Percentiles rank a stretch among this genome's conserved stretches.
phyloP scores from a whole-genome alignment of 192 early-diverging fungal species.

The Funneliformis geosporum region DNA sequence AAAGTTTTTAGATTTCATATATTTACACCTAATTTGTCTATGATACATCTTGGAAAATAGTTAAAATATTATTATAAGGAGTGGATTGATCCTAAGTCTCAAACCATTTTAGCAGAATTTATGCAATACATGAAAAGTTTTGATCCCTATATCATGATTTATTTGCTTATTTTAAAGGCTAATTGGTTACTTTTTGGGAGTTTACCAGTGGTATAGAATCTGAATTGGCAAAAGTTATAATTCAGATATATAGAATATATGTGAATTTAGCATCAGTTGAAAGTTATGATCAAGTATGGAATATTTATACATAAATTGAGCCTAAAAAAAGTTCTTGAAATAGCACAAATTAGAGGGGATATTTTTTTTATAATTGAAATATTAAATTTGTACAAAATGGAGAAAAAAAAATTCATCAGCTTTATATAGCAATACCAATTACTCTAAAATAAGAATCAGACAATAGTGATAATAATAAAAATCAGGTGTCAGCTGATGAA shows the following conservation, averaged over 20 bases:
- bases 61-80: conserved; percentile 7
- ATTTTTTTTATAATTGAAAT: conserved; percentile 5
- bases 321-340: conserved; percentile 15
- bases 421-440: conserved; percentile 21
- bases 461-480: neutral
- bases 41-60: neutral
- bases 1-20: neutral
- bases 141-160: conserved; percentile 3
- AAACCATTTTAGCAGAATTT: conserved; percentile 1
- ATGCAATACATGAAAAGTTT: neutral
- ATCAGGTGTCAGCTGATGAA: neutral
- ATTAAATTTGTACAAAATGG: neutral
- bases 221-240: neutral
- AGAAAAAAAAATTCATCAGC: neutral
- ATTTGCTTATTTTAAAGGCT: conserved; percentile 1
- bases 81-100: neutral
- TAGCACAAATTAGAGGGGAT: neutral
- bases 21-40: neutral
- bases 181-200: neutral
- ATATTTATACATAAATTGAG: neutral
- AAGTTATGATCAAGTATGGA: neutral
- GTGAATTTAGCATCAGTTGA: neutral
- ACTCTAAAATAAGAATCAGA: neutral
- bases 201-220: neutral
- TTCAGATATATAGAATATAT: neutral